Base-by-base conservation (phyloP, 495 filamentous ascomycete species). In the Xylaria grammica region DNA sequence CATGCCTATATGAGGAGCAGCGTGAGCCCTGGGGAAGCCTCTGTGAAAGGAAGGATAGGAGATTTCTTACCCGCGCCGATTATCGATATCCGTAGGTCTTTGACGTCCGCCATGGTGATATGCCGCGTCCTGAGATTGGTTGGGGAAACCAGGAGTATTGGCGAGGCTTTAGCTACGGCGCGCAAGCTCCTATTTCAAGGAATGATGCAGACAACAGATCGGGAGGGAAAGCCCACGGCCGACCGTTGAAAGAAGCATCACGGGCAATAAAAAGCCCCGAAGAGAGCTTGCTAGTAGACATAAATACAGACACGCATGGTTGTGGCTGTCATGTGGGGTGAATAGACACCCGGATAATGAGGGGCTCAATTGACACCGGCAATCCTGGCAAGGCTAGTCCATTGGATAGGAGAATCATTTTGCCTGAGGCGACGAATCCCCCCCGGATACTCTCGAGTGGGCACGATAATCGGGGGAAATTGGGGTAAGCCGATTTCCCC, bases 1-100 rank as follows among this genome's bases (percentile, higher is more conserved):
- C 90, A 93, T 93, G 59, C 90, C 90, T 89, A 68, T 40, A 17
- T n/a, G 22, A 40, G 32, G n/a, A 50, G 29, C 27, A 46, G 22
- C 36, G 15, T 51, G 22, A 60, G 58, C 29, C 26, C 20, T 26
- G 45, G 17, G 13, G 26, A 30, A 13, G 1, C 10, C 8, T 46
- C 15, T 60, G 4, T 53, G 24, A 29, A 34, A 24, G 38, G 11
- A 26, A 63, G 48, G 45, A 45, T 57, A 44, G 20, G 17, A 40
- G 45, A 50, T 10, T 15, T 19, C 56, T 63, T 71, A 80, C 79
- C 79, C 36, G 77, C 75, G 68, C 79, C 79, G 64, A 82, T 75
- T 38, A 82, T 61, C 53, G 72, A 78, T 68, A 82, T 77, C 38
- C 76, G 70, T 49, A 81, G 49, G 32, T 81, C 77, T 56, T 67